These are phyloP conservation scores for Epichloe sylvatica DNA, from an alignment of 2,329 filamentous ascomycete species.

Conservation along the genomic window DNA sequence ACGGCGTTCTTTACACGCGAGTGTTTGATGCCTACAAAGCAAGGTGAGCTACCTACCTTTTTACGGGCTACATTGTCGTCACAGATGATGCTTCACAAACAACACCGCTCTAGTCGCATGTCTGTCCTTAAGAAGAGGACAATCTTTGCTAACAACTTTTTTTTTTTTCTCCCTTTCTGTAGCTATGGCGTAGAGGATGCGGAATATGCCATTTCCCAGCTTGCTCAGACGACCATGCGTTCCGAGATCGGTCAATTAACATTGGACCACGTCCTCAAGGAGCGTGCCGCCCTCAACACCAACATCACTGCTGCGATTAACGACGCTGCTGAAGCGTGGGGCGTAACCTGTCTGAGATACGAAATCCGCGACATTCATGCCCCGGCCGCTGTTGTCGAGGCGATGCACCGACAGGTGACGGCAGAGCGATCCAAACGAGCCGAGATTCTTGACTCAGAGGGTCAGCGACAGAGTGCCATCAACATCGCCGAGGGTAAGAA, in stretches of 20 bases:
- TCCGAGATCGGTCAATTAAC: slow-evolving; percentile 94
- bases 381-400: slow-evolving; percentile 80
- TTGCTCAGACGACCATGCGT: slow-evolving; percentile 97
- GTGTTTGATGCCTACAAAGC: slow-evolving; percentile 98
- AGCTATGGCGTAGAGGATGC: slow-evolving; percentile 98
- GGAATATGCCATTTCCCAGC: slow-evolving; percentile 94
- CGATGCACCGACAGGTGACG: slow-evolving; percentile 97
- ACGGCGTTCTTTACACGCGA: slow-evolving; percentile 87
- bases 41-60: slow-evolving; percentile 41
- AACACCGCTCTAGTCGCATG: background rate
- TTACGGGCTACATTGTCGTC: no score
- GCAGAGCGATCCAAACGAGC: slow-evolving; percentile 94
- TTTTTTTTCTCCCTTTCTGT: background rate
- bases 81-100: no score
- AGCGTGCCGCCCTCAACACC: slow-evolving; percentile 86
- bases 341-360: slow-evolving; percentile 88
- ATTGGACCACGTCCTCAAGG: slow-evolving; percentile 93
- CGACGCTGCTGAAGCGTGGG: slow-evolving; percentile 93
- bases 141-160: background rate
- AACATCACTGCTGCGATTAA: slow-evolving; percentile 99
- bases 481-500: slow-evolving; percentile 98
- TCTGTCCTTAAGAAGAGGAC: no score
- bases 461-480: slow-evolving; percentile 92
- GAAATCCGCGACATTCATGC: slow-evolving; percentile 98
- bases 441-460: slow-evolving; percentile 93